Percentiles rank a stretch among this genome's conserved stretches.
These are phyloP conservation scores for Chytridium lagenaria DNA, from an alignment of 371 early-diverging fungal species.

Conservation along the genomic window DNA sequence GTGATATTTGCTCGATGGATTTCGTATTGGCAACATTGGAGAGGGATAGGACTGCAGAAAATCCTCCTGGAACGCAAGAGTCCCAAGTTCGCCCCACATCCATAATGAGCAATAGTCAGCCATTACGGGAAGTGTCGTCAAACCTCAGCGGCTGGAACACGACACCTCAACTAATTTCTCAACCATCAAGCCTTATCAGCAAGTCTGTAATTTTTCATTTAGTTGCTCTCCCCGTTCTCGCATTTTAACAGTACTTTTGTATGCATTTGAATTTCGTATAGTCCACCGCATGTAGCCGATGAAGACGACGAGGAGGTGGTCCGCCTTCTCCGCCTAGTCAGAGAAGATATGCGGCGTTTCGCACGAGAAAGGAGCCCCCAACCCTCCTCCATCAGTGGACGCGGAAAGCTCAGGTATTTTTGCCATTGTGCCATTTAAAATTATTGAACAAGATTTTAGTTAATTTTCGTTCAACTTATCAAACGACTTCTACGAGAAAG, in stretches of 20 bases:
- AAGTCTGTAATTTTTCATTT: too few species aligned
- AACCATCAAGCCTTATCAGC: too few species aligned
- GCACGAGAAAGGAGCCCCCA: background rate
- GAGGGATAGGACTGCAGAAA: background rate
- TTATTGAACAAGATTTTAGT: too few species aligned
- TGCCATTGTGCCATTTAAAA: too few species aligned
- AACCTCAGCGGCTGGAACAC: too few species aligned
- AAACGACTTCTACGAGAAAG: background rate
- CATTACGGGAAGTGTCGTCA: too few species aligned
- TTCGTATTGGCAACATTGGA: conserved; percentile 35
- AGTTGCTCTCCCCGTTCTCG: background rate
- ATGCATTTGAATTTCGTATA: background rate
- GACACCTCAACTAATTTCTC: too few species aligned
- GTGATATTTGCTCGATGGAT: conserved; percentile 30
- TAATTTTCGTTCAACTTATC: background rate
- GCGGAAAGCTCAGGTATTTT: too few species aligned
- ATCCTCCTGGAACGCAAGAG: background rate
- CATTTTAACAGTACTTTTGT: too few species aligned
- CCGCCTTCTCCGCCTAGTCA: conserved; percentile 28
- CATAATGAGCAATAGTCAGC: background rate
- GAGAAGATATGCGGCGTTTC: background rate
- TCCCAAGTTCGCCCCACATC: background rate
- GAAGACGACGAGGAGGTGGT: conserved; percentile 18
- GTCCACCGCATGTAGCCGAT: background rate
- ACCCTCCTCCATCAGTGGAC: too few species aligned